Conservation (phyloP, 2,329 filamentous ascomycete species). For the Aureobasidium sp. region DNA sequence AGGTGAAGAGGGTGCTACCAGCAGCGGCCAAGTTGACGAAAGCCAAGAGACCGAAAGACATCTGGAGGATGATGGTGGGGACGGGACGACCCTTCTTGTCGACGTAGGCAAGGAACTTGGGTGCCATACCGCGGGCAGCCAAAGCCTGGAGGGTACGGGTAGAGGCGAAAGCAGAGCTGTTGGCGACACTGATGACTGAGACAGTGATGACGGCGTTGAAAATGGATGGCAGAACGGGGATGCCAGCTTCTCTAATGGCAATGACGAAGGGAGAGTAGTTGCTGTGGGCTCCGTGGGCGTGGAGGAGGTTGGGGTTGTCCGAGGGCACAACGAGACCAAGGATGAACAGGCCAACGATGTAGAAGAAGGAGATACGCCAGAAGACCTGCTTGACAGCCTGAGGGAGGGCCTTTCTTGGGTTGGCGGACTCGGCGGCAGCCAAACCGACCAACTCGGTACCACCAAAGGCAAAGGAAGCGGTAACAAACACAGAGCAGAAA, state of each 20-base stretch:
- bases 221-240: constrained; percentile 52
- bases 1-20: constrained; percentile 59
- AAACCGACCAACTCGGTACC: constrained; percentile 52
- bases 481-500: constrained; percentile 57
- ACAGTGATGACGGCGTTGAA: constrained; percentile 59
- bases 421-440: constrained; percentile 43
- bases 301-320: constrained; percentile 27
- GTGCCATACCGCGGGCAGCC: constrained; percentile 55
- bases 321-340: constrained; percentile 22
- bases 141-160: constrained; percentile 50
- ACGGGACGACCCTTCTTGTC: constrained; percentile 77
- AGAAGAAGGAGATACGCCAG: constrained; percentile 23
- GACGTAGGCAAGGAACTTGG: constrained; percentile 68
- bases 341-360: constrained; percentile 22
- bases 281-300: constrained; percentile 27
- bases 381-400: constrained; percentile 22
- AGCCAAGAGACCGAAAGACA: constrained; percentile 61
- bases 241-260: constrained; percentile 51
- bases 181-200: constrained; percentile 50
- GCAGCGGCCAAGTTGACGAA: constrained; percentile 59
- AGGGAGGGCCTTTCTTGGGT: constrained; percentile 38
- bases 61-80: constrained; percentile 60
- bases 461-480: constrained; percentile 56
- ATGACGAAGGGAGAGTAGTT: constrained; percentile 59
- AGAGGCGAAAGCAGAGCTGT: constrained; percentile 50